Percentiles rank a stretch among this genome's conserved stretches.
These are phyloP conservation scores for Candida parachauliodes DNA, from an alignment of 805 yeast species.

Conservation along the genomic window DNA sequence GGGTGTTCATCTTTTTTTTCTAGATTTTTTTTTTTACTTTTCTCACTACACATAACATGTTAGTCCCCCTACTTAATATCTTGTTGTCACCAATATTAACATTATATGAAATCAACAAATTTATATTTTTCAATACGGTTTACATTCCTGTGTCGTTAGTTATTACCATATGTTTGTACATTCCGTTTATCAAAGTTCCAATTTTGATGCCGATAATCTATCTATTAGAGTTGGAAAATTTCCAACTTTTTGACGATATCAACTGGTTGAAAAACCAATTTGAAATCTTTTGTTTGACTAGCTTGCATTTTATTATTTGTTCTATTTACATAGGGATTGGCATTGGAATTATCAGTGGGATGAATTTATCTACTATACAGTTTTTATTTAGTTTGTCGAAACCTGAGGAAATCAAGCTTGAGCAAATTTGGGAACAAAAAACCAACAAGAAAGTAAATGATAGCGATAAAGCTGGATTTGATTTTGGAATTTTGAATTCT, in stretches of 20 bases:
- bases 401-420: background rate
- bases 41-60: background rate
- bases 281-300: slow-evolving; percentile 9
- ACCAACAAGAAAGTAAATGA: background rate
- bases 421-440: slow-evolving; percentile 1
- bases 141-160: slow-evolving; percentile 6
- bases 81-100: slow-evolving; percentile 5
- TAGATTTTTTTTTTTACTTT: no score
- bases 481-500: slow-evolving; percentile 4
- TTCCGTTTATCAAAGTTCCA: slow-evolving; percentile 13
- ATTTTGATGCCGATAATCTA: slow-evolving; percentile 10
- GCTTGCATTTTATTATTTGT: slow-evolving; percentile 11
- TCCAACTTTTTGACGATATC: slow-evolving; percentile 1
- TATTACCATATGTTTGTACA: slow-evolving; percentile 9
- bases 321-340: slow-evolving; percentile 11
- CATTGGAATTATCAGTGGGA: slow-evolving; percentile 10
- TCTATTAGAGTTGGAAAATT: slow-evolving; percentile 11
- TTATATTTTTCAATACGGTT: slow-evolving; percentile 7
- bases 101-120: slow-evolving; percentile 4
- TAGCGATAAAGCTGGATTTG: background rate
- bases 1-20: no score
- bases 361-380: slow-evolving; percentile 10
- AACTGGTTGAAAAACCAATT: slow-evolving; percentile 10
- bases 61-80: background rate
- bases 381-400: slow-evolving; percentile 6